Evolutionary conservation across 768 basidiomycete genomes (phyloP).

Genomic region (Trametes cingulata): DNA sequence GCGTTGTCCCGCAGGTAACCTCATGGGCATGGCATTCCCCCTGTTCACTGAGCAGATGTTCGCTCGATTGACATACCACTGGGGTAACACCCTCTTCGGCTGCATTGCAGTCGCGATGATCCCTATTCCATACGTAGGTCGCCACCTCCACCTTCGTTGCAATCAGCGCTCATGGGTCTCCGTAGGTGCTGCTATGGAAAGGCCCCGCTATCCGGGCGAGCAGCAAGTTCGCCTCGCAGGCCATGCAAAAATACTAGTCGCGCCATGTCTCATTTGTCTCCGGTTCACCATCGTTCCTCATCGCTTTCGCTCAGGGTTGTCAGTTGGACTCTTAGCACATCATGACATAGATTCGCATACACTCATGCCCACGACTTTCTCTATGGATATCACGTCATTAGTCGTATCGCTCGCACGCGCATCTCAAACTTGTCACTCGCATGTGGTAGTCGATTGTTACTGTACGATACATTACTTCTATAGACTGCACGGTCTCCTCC

Average conservation of each 20-base stretch:
- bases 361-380: too few relatives aligned
- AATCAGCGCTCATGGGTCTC: too few relatives aligned
- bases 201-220: constrained; percentile 29
- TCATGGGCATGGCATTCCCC: constrained; percentile 46
- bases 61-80: constrained; percentile 46
- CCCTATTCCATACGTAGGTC: constrained; percentile 44
- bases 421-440: not conserved
- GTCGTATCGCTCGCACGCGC: not conserved
- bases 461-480: constrained; percentile 7
- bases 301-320: too few relatives aligned
- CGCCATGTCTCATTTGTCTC: not conserved
- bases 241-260: constrained; percentile 13
- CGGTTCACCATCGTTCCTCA: too few relatives aligned
- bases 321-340: too few relatives aligned
- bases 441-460: not conserved
- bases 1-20: constrained; percentile 34
- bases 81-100: constrained; percentile 47
- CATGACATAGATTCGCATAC: too few relatives aligned
- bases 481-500: not conserved
- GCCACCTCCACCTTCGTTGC: not conserved
- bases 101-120: constrained; percentile 44
- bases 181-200: constrained; percentile 28
- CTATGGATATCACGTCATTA: too few relatives aligned
- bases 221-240: constrained; percentile 30
- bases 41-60: constrained; percentile 52